Percentiles rank a stretch among this genome's conserved stretches.
These are phyloP conservation scores for Rhododendron kiyosumense DNA, from an alignment of 148 eudicot genomes.

Conservation along the genomic window DNA sequence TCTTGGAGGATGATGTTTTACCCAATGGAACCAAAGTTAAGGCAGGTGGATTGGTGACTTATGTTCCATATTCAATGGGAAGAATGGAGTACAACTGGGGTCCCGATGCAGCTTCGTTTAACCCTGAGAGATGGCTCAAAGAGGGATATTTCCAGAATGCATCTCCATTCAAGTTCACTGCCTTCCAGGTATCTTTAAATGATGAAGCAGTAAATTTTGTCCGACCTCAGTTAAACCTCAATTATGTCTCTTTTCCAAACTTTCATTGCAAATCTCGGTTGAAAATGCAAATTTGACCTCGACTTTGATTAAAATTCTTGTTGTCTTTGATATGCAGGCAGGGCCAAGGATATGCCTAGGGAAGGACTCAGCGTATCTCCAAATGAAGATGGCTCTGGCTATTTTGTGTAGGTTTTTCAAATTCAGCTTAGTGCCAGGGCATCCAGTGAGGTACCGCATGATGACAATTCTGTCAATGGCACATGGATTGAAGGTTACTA, in stretches of 20 bases:
- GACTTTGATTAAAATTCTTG: background rate
- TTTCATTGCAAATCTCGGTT: background rate
- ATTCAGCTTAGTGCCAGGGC: constrained; percentile 66
- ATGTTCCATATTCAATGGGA: constrained; percentile 97
- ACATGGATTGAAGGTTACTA: constrained; percentile 61
- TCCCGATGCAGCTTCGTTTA: constrained; percentile 68
- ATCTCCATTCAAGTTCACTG: constrained; percentile 95
- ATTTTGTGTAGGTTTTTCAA: constrained; percentile 72
- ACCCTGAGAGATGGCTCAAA: constrained; percentile 94
- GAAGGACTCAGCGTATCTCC: constrained; percentile 92
- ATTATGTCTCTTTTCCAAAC: background rate
- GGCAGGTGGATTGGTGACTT: constrained; percentile 98
- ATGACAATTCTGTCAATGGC: constrained; percentile 93
- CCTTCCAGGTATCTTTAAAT: constrained; percentile 65
- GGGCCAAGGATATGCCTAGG: constrained; percentile 97
- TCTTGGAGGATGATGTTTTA: constrained; percentile 71
- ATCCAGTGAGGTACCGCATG: constrained; percentile 77
- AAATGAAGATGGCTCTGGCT: constrained; percentile 91
- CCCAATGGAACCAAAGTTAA: constrained; percentile 95
- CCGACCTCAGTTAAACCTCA: background rate
- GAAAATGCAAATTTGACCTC: constrained; percentile 2
- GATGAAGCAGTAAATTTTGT: background rate
- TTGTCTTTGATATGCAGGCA: constrained; percentile 46
- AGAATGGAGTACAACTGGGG: constrained; percentile 99
- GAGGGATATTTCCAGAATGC: constrained; percentile 84